Conservation (phyloP, 441 rosid species). For the Brassica balearica region DNA sequence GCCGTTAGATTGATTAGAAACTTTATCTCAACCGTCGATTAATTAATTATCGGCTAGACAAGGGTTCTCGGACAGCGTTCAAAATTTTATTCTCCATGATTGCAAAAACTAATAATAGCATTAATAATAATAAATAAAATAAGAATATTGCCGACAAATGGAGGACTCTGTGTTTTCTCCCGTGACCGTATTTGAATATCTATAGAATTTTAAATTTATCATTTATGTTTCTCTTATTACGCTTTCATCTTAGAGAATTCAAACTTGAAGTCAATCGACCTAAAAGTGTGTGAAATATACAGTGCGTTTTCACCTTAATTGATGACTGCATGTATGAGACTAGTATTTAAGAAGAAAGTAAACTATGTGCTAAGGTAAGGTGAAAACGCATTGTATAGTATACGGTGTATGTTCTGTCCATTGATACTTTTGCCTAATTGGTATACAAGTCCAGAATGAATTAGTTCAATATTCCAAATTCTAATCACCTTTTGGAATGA, state of each 20-base stretch:
- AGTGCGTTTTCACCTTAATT: too few relatives aligned
- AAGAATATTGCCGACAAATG: slow-evolving; percentile 19
- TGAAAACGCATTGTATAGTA: not conserved
- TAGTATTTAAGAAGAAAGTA: not conserved
- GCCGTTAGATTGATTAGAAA: slow-evolving; percentile 25
- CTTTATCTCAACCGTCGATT: slow-evolving; percentile 22
- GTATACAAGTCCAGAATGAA: slow-evolving; percentile 3
- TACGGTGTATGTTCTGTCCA: not conserved
- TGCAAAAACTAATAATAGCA: slow-evolving; percentile 10
- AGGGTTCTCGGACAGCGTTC: slow-evolving; percentile 35
- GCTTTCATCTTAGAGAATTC: not conserved
- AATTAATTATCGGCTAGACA: slow-evolving; percentile 20
- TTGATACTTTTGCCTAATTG: not conserved
- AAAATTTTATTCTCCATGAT: slow-evolving; percentile 28
- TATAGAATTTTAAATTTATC: slow-evolving; percentile 2
- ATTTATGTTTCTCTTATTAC: not conserved
- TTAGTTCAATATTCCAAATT: slow-evolving; percentile 4
- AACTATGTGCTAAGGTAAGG: not conserved
- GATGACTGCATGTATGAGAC: not conserved
- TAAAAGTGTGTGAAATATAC: too few relatives aligned
- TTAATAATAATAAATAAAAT: not conserved
- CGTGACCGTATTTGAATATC: slow-evolving; percentile 32
- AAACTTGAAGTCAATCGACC: not conserved
- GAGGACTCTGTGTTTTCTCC: slow-evolving; percentile 26
- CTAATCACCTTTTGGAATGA: slow-evolving; percentile 27